Conservation (phyloP, 768 basidiomycete species). For the Glaciozyma antarctica region DNA sequence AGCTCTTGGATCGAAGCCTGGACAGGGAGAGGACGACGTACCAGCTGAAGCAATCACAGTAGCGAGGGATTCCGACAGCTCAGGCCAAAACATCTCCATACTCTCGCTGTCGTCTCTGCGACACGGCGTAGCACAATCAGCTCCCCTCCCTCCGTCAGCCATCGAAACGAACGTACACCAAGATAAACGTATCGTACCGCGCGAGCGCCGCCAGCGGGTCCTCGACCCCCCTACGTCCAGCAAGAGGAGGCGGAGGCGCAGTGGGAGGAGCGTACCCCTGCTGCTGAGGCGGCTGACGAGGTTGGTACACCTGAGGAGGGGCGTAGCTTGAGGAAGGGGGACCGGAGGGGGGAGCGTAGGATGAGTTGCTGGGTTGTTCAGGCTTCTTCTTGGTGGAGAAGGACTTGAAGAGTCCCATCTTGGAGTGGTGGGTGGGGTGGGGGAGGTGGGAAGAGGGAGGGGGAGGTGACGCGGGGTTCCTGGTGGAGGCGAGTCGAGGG, state of each 20-base stretch:
- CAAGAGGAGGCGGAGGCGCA: background rate
- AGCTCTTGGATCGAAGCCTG: background rate
- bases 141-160: too few species aligned
- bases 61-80: background rate
- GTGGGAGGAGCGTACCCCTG: conserved; percentile 1
- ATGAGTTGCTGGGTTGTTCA: too few species aligned
- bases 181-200: background rate
- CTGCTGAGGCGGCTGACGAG: background rate
- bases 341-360: too few species aligned
- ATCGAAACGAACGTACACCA: background rate
- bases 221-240: background rate
- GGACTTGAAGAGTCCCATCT: too few species aligned
- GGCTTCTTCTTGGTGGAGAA: too few species aligned
- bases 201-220: background rate
- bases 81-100: conserved; percentile 3
- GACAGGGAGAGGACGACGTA: too few species aligned
- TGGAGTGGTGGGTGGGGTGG: too few species aligned
- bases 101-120: background rate
- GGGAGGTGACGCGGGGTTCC: too few species aligned
- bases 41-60: background rate
- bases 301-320: background rate
- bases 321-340: too few species aligned
- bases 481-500: too few species aligned
- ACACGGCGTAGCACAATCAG: background rate
- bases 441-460: too few species aligned